phyloP scores from a whole-genome alignment of 1,284 basidiomycete species.

The Naganishia liquefaciens region DNA sequence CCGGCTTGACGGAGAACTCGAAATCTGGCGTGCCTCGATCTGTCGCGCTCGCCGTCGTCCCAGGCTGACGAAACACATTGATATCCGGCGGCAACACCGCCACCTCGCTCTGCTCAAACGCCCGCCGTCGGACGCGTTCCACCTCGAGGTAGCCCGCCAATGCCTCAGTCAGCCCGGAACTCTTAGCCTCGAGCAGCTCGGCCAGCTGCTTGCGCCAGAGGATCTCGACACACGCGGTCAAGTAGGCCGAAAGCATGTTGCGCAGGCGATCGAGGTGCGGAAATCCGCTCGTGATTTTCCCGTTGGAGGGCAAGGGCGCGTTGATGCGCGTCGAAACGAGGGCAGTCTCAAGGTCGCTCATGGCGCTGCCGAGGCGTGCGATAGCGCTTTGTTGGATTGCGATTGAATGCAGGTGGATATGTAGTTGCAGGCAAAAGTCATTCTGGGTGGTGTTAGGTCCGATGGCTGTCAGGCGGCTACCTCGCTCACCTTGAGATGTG shows the following conservation, averaged over 20 bases:
- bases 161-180: conserved; percentile 73
- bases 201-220: conserved; percentile 86
- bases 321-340: conserved; percentile 53
- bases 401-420: conserved; percentile 68
- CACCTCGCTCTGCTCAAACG: conserved; percentile 74
- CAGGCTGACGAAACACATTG: conserved; percentile 64
- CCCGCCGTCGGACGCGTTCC: conserved; percentile 73
- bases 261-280: conserved; percentile 85
- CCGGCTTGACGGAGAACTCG: conserved; percentile 70
- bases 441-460: conserved; percentile 59
- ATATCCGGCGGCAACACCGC: conserved; percentile 77
- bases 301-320: conserved; percentile 18
- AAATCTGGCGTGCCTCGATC: conserved; percentile 60
- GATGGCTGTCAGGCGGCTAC: neutral
- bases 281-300: conserved; percentile 65
- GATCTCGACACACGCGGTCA: conserved; percentile 86
- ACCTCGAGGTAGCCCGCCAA: conserved; percentile 71
- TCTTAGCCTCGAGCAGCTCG: conserved; percentile 69
- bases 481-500: conserved; percentile 45
- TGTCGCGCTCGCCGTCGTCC: conserved; percentile 34
- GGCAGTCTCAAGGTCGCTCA: conserved; percentile 67
- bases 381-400: conserved; percentile 73
- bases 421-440: conserved; percentile 68
- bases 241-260: conserved; percentile 88
- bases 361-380: conserved; percentile 64